phyloP scores from a whole-genome alignment of 208 protist species.

The Leishmania amazonensis region DNA sequence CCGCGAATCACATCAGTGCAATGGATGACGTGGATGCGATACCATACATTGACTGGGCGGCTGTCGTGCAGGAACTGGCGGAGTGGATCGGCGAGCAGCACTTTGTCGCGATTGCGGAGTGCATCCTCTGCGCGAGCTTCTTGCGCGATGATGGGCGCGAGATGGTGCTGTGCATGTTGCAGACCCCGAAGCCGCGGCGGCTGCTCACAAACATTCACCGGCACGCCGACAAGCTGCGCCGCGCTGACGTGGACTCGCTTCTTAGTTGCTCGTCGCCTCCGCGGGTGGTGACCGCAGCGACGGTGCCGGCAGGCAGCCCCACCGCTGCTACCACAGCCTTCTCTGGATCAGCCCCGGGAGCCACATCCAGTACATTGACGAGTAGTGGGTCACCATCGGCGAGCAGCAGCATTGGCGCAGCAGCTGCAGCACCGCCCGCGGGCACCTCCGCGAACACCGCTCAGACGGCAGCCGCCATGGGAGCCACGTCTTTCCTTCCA shows the following conservation, averaged over 20 bases:
- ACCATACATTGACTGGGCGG: slow-evolving; percentile 58
- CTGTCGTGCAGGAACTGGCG: slow-evolving; percentile 64
- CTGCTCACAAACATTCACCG: slow-evolving; percentile 33
- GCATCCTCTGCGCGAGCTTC: slow-evolving; percentile 70
- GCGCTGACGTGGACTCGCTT: slow-evolving; percentile 6
- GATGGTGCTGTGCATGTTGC: slow-evolving; percentile 79
- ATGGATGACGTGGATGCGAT: background rate
- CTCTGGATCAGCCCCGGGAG: background rate
- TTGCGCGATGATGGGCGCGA: slow-evolving; percentile 77
- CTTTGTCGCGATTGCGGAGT: slow-evolving; percentile 39
- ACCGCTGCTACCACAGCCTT: slow-evolving; percentile 1
- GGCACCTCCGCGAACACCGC: background rate
- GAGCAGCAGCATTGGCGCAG: background rate
- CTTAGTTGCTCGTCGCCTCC: slow-evolving; percentile 6
- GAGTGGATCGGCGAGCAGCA: slow-evolving; percentile 41
- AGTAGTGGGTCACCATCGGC: background rate
- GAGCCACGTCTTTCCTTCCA: background rate
- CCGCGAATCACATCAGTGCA: background rate
- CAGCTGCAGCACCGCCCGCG: background rate
- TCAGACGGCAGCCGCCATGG: background rate
- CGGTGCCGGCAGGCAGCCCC: slow-evolving; percentile 3
- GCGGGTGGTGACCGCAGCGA: background rate
- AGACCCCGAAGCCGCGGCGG: slow-evolving; percentile 47
- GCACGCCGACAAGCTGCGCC: slow-evolving; percentile 28
- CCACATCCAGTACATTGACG: slow-evolving; percentile 1